These are phyloP conservation scores for Anthracocystis setariae DNA, from an alignment of 1,284 basidiomycete genomes.

Conservation along the genomic window DNA sequence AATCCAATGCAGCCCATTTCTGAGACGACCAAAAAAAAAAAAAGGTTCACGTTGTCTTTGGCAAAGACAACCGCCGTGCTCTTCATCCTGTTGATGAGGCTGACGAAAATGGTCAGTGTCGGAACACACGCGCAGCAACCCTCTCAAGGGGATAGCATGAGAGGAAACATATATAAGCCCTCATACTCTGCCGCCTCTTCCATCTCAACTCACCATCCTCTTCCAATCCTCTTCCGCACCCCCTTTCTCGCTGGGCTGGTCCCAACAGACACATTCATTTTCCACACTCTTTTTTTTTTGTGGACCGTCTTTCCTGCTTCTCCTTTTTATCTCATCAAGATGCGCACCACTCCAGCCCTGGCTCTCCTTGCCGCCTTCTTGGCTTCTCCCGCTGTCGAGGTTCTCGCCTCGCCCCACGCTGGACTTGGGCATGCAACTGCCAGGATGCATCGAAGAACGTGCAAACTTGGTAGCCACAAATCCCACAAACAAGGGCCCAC, in stretches of 20 bases:
- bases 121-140: no score
- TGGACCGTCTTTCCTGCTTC: neutral
- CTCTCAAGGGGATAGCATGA: no score
- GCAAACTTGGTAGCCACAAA: constrained; percentile 5
- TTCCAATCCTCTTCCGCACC: neutral
- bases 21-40: no score
- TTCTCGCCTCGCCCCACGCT: constrained; percentile 11
- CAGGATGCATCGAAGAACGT: constrained; percentile 1
- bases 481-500: neutral
- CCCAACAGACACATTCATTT: constrained; percentile 20
- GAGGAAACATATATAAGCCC: no score
- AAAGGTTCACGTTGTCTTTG: neutral
- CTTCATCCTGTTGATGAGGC: neutral
- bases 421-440: constrained; percentile 5
- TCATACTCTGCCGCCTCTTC: neutral
- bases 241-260: constrained; percentile 19
- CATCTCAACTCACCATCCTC: neutral
- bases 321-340: constrained; percentile 3
- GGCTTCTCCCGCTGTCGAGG: constrained; percentile 10
- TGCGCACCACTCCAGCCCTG: constrained; percentile 28
- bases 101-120: no score
- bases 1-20: no score
- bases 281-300: neutral
- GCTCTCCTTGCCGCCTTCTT: constrained; percentile 29
- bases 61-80: neutral